Conservation (phyloP, 495 filamentous ascomycete genomes). For the Halenospora varia region DNA sequence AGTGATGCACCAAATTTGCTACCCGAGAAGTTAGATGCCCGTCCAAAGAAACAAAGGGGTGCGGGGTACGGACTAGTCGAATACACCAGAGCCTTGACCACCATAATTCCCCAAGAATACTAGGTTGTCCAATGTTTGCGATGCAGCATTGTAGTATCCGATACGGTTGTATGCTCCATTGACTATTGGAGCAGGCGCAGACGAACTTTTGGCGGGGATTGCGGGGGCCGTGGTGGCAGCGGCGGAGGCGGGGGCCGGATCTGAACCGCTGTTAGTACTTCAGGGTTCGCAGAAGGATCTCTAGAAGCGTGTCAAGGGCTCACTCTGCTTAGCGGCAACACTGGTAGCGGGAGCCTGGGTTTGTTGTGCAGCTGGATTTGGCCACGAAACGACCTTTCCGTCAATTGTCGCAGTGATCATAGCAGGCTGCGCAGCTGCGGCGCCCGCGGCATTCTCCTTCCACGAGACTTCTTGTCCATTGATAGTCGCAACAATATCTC, state of each 20-base stretch:
- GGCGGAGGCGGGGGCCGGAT: background rate
- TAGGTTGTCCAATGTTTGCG: constrained; percentile 47
- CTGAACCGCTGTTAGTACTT: background rate
- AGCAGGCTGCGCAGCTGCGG: constrained; percentile 5
- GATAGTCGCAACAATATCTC: constrained; percentile 55
- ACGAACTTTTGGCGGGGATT: background rate
- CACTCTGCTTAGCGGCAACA: too few species aligned
- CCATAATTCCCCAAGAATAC: constrained; percentile 65
- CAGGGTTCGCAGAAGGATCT: too few species aligned
- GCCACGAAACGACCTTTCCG: constrained; percentile 58
- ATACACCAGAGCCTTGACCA: constrained; percentile 54
- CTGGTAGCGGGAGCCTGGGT: constrained; percentile 6
- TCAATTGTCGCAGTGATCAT: constrained; percentile 62
- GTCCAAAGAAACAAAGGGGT: background rate
- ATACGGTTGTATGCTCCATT: constrained; percentile 30
- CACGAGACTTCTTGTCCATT: constrained; percentile 58
- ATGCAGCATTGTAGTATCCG: constrained; percentile 54
- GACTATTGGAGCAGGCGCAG: background rate
- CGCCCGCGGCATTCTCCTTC: constrained; percentile 19
- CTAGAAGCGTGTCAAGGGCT: too few species aligned
- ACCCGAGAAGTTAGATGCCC: background rate
- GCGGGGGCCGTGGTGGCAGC: background rate
- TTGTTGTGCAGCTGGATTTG: constrained; percentile 43
- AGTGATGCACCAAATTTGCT: constrained; percentile 60
- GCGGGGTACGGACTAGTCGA: constrained; percentile 42